Percentiles rank a stretch among this genome's conserved stretches.
phyloP scores from a whole-genome alignment of 352 stramenopile species.

The Hyaloperonospora brassicae region DNA sequence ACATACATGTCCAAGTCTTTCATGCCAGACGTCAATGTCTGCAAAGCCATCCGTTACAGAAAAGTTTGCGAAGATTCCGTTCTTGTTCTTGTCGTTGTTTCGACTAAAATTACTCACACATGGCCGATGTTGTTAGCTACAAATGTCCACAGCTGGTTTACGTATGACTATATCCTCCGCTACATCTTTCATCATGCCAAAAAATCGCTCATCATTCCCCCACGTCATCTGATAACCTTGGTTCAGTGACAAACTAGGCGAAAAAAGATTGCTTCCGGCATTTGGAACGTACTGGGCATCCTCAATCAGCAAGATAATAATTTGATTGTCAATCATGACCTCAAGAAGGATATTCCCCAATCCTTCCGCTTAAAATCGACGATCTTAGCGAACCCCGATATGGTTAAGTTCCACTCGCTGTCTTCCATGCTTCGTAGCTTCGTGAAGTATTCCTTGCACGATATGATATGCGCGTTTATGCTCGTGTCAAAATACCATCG shows the following conservation, averaged over 20 bases:
- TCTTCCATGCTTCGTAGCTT: constrained; percentile 10
- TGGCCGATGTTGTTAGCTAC: constrained; percentile 4
- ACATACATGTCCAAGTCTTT: constrained; percentile 4
- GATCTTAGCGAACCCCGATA: constrained; percentile 7
- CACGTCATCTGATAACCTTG: constrained; percentile 14
- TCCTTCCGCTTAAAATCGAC: constrained; percentile 7
- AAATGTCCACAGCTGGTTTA: constrained; percentile 12
- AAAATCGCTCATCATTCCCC: constrained; percentile 4
- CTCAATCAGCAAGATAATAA: constrained; percentile 8
- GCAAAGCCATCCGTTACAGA: constrained; percentile 7
- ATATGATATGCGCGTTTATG: constrained; percentile 11
- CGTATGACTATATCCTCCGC: constrained; percentile 3
- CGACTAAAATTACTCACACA: background rate
- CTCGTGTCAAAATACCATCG: constrained; percentile 16
- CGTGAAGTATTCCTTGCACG: constrained; percentile 15
- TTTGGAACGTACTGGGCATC: constrained; percentile 9
- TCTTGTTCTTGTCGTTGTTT: constrained; percentile 2
- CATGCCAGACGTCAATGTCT: constrained; percentile 10
- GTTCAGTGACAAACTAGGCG: constrained; percentile 6
- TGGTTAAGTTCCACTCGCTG: constrained; percentile 9
- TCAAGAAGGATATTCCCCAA: constrained; percentile 11
- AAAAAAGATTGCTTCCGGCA: constrained; percentile 15
- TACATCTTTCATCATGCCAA: constrained; percentile 7
- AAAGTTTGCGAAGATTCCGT: constrained; percentile 10
- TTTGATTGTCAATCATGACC: constrained; percentile 10